Evolutionary conservation across 805 yeast genomes (phyloP), one percentile per base, ranked within the genome.

Genomic region (Candida sphagnicola): DNA sequence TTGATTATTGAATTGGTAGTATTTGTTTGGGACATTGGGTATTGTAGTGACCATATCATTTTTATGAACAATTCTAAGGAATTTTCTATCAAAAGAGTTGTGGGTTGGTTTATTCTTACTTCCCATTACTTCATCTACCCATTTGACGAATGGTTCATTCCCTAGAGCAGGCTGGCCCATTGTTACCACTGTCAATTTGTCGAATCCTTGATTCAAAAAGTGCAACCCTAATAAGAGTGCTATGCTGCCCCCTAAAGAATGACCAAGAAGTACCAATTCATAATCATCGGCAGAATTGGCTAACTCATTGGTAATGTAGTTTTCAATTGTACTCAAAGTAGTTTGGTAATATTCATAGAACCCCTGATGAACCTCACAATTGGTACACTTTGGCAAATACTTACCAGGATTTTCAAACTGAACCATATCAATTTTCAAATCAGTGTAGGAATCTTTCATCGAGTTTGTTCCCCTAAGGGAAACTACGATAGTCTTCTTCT

Each of bases 91-190:
- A 26, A 41, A 54, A 0, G 53, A 26, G 25, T 53, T 46, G 35
- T 56, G 61, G 4, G 24, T 18, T 1, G 58, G 42, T 0, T 53
- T 46, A 26, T 34, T 11, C 2, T 38, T 18, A 40, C 71, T 64
- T 4, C 64, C 67, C 54, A 62, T 36, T 2, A 50, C 62, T 2
- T 25, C 29, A 39, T 67, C 70, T 3, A 57, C 58, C 68, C 70
- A 70, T 3, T 45, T 35, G 1, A 59, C 57, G 39, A 70, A 67
- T n/a, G 49, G 50, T 13, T 48, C 41, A 45, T 71, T 70, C 2
- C 75, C 76, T 5, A 67, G 41, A 16, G 66, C 52, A 0, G 76
- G 76, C 48, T 62, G 74, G 2, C 75, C 76, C 65, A 69, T 57
- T 1, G 75, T 68, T 4, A 67, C 59, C 28, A 70, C 33, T 1